Base-by-base conservation (phyloP, 2,329 filamentous ascomycete genomes). In the Verticillium zaregamsianum region DNA sequence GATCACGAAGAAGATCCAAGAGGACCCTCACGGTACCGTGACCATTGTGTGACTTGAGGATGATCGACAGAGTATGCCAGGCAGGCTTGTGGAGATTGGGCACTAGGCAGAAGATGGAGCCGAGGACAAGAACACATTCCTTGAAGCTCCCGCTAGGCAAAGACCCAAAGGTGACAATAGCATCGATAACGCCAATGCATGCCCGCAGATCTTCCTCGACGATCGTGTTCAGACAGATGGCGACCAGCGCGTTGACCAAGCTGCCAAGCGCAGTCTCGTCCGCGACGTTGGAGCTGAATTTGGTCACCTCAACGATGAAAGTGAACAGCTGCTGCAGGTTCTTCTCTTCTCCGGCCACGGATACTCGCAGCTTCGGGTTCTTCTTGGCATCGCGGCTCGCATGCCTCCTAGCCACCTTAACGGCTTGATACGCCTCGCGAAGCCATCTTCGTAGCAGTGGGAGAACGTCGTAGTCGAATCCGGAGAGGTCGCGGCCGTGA, bases 1-100 rank as follows among this genome's bases (percentile, higher is more conserved):
- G 78, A 59, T 80, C 79, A 52, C 81, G 80, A 28, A 90, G 75
- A 14, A 88, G 83, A 61, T 88, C 84, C 35, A 92, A 78, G 25
- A 92, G 74, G 28, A 89, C 83, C 60, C 86, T 82, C 55, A 92
- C 82, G 1, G 88, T 88, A 39, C 84, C 85, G 65, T 90, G 88
- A 23, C 89, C 89, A 65, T 91, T 86, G 70, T 92, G 90, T 1
- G 90, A 92, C 68, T 82, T 87, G 77, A 88, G 89, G 0, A 93
- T 78, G 65, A 91, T 89, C 69, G 84, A 82, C 35, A 93, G 78
- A 0, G 87, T 88, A 64, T 86, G 85, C 90, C 90, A 93, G 3
- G 90, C 83, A 49, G 84, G 81, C 64, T 87, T 85, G 62, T 85
- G 79, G 12, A 91, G 79, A 55, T 76, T 79, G 14, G 79, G 76